A percentile compares a stretch with the other conserved stretches of the same genome.
phyloP scores from a whole-genome alignment of 1,284 basidiomycete genomes.

The Leccinum fallax region DNA sequence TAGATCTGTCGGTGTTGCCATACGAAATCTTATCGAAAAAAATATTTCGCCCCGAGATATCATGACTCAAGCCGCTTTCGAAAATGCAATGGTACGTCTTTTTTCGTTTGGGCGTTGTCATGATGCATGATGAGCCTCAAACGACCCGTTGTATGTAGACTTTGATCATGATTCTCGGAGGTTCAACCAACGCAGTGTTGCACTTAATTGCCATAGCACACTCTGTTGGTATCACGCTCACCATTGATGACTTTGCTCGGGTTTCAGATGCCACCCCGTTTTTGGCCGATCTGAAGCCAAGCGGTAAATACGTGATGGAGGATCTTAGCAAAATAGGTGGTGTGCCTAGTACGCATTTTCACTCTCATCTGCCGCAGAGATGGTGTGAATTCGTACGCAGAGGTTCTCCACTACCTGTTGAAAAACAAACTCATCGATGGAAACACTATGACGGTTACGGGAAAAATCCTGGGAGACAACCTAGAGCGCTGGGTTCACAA shows the following conservation, averaged over 20 bases:
- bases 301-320: conserved; percentile 90
- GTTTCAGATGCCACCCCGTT: conserved; percentile 87
- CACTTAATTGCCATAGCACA: conserved; percentile 91
- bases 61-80: conserved; percentile 94
- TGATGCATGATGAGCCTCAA: conserved; percentile 11
- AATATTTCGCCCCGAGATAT: conserved; percentile 95
- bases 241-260: conserved; percentile 84
- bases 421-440: conserved; percentile 86
- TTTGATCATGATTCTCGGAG: conserved; percentile 91
- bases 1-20: conserved; percentile 74
- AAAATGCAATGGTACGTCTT: conserved; percentile 86
- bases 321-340: conserved; percentile 89
- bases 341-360: conserved; percentile 68
- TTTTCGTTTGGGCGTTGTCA: conserved; percentile 11
- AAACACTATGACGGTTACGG: conserved; percentile 86
- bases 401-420: conserved; percentile 80
- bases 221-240: conserved; percentile 81
- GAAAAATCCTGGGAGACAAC: conserved; percentile 86
- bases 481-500: conserved; percentile 82
- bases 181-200: conserved; percentile 91
- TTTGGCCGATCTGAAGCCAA: conserved; percentile 89
- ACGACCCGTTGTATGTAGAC: conserved; percentile 50
- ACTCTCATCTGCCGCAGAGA: conserved; percentile 5
- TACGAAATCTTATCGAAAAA: conserved; percentile 86
- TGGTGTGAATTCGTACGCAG: conserved; percentile 42